Conservation (phyloP, 2,329 filamentous ascomycete genomes). For the Hypomyces rosellus region DNA sequence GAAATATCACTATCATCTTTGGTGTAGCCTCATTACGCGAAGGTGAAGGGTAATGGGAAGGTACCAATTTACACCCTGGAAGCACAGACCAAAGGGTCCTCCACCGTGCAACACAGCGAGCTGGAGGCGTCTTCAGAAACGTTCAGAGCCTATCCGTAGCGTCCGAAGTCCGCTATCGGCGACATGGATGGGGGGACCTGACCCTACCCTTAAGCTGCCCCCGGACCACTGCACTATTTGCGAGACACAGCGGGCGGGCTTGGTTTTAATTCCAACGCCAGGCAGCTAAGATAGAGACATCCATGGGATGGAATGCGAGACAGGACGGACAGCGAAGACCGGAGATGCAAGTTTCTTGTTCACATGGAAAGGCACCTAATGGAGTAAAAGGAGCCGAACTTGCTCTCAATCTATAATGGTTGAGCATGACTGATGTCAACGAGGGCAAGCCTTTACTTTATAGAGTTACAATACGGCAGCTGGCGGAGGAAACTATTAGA, state of each 20-base stretch:
- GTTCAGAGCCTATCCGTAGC: background rate
- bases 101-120: background rate
- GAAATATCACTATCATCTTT: background rate
- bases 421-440: no score
- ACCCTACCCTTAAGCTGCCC: background rate
- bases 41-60: conserved; percentile 10
- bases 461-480: no score
- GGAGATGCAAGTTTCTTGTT: no score
- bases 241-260: background rate
- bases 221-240: background rate
- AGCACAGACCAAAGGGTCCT: background rate
- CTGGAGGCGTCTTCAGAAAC: background rate
- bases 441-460: no score
- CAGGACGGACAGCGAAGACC: background rate
- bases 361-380: no score
- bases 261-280: background rate
- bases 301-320: background rate
- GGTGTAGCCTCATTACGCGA: conserved; percentile 7
- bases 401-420: no score
- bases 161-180: conserved; percentile 1
- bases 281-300: background rate
- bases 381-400: no score
- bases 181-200: no score
- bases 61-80: conserved; percentile 1
- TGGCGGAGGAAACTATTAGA: no score